phyloP scores from a whole-genome alignment of 2,329 filamentous ascomycete genomes.

The Fusarium sp. region DNA sequence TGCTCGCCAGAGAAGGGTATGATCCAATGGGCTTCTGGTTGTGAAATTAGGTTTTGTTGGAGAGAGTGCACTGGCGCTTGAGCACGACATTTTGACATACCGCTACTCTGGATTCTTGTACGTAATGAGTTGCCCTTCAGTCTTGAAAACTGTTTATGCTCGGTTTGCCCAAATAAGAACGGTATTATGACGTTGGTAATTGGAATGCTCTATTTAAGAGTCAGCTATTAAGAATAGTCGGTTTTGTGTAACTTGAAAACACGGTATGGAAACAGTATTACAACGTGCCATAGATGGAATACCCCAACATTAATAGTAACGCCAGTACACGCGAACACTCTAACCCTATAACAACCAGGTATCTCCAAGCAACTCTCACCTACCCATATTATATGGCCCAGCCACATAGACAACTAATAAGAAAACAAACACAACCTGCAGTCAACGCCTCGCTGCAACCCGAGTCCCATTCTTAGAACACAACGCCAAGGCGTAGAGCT shows the following conservation, averaged over 20 bases:
- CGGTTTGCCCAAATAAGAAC: neutral
- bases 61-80: neutral
- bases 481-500: slow-evolving; percentile 50
- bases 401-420: neutral
- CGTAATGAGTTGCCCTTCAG: neutral
- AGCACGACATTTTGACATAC: neutral
- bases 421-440: neutral
- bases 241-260: neutral
- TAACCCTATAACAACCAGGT: neutral
- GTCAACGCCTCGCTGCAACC: slow-evolving; percentile 27
- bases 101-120: neutral
- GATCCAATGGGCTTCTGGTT: neutral
- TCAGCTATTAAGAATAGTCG: neutral
- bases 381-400: neutral
- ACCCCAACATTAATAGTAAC: neutral
- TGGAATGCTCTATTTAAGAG: neutral
- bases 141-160: neutral
- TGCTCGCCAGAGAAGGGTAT: neutral
- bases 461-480: slow-evolving; percentile 50
- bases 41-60: neutral
- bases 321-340: neutral
- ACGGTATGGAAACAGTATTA: neutral
- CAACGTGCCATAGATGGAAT: neutral
- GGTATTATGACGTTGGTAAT: neutral
- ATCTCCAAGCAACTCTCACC: neutral